phyloP scores from a whole-genome alignment of 1,284 basidiomycete genomes.

The Grifola frondosa region DNA sequence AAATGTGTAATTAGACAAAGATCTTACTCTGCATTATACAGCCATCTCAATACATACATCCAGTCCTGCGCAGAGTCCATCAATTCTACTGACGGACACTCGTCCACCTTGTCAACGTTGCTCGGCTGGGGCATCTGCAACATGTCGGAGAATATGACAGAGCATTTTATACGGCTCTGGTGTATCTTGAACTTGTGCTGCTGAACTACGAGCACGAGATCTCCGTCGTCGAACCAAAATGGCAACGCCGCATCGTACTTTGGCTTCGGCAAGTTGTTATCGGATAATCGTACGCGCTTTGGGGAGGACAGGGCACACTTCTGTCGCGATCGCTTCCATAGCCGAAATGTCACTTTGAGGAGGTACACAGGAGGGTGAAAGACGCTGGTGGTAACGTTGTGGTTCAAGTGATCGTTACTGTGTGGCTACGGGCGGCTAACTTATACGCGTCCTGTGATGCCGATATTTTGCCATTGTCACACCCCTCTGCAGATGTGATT shows the following conservation, averaged over 20 bases:
- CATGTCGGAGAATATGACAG: slow-evolving; percentile 29
- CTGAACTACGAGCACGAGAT: slow-evolving; percentile 28
- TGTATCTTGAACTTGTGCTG: slow-evolving; percentile 25
- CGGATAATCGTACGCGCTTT: background rate
- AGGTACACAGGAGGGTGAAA: no score
- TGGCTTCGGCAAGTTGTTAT: background rate
- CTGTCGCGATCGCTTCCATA: no score
- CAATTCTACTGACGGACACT: slow-evolving; percentile 31
- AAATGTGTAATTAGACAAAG: background rate
- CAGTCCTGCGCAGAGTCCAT: slow-evolving; percentile 31
- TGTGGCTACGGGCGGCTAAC: no score
- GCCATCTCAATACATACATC: slow-evolving; percentile 30
- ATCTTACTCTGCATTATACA: slow-evolving; percentile 33
- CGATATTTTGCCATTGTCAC: no score
- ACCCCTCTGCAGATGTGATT: no score
- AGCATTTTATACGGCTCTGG: slow-evolving; percentile 9
- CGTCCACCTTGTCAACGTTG: slow-evolving; percentile 29
- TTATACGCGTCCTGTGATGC: no score
- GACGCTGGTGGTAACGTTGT: no score
- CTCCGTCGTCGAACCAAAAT: slow-evolving; percentile 32
- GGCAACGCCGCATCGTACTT: no score
- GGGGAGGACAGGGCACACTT: background rate
- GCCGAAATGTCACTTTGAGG: no score
- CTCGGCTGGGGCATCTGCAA: slow-evolving; percentile 32
- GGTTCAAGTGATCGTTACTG: no score